Conservation (phyloP, 192 early-diverging fungal species). For the Coemansia umbellata region DNA sequence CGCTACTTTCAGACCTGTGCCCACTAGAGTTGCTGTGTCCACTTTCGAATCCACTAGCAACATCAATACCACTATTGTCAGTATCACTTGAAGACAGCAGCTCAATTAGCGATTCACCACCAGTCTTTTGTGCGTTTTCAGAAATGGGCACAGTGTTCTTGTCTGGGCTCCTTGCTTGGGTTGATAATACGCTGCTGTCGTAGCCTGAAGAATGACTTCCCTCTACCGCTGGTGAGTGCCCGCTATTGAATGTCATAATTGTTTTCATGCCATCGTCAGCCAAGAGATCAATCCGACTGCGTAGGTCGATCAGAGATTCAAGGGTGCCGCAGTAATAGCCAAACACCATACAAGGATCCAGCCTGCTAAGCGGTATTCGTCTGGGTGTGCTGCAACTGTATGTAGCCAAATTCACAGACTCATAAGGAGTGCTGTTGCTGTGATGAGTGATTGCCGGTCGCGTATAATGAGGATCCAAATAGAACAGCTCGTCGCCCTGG, state of each 20-base stretch:
- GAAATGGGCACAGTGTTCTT: background rate
- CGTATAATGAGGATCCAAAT: constrained; percentile 90
- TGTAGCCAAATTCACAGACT: constrained; percentile 61
- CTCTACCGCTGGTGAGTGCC: constrained; percentile 20
- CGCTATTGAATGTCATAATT: constrained; percentile 41
- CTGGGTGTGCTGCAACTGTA: constrained; percentile 79
- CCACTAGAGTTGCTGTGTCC: background rate
- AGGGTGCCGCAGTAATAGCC: constrained; percentile 67
- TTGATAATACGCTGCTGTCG: background rate
- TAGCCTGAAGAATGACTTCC: too few relatives aligned
- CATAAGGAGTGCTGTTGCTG: constrained; percentile 13
- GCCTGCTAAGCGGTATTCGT: constrained; percentile 65
- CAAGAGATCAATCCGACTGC: constrained; percentile 38
- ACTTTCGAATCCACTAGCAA: background rate
- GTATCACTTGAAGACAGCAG: constrained; percentile 9
- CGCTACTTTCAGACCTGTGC: constrained; percentile 9
- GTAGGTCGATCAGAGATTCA: constrained; percentile 35
- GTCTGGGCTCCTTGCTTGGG: background rate
- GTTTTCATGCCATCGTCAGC: constrained; percentile 38
- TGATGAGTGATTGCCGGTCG: constrained; percentile 57
- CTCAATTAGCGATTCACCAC: background rate
- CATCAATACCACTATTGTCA: constrained; percentile 8
- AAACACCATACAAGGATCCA: constrained; percentile 93
- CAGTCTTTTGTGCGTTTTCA: background rate
- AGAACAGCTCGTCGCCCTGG: constrained; percentile 73